Base-by-base conservation (phyloP, 192 early-diverging fungal genomes). In the Phlyctochytrium planicorne region DNA sequence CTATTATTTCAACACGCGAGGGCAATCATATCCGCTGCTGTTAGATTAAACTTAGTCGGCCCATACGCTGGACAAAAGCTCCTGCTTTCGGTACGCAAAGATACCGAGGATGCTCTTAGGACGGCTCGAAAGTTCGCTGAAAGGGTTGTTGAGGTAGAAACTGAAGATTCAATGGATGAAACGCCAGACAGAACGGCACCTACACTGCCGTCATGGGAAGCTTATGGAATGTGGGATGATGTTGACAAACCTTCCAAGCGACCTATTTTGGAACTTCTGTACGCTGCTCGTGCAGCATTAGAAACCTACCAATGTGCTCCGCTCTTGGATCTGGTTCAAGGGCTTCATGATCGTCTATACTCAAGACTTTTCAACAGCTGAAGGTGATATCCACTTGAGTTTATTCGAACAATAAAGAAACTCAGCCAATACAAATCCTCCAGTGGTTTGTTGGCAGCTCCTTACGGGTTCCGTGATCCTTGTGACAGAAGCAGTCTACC, bases 1-100 rank as follows among this genome's bases (percentile, higher is more conserved):
- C 90, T 85, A 65, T 64, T 98, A 57, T 96, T 93, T 74, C 77
- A 93, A 34, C 92, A 92, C 80, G 85, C 88, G n/a, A 88, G 95
- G 12, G 84, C 91, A n/a, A 72, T 94, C 6, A 82, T 94, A 53
- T 94, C 93, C 0, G 88, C 93, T 0, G 93, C 93, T 3, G 89
- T 98, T 27, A 83, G 95, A 12, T 79, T 98, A 31, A 95, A 94
- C 69, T 79, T 96, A 4, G 80, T 94, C 50, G 95, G 95, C 0
- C 95, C 95, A 3, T 93, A 94, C 72, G 83, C 89, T 57, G 92
- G 91, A 2, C 95, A 97, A 67, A 76, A 83, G 34, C 74, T 91
- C 27, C 78, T 94, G 66, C 76, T 88, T 59, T 35, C 63, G 2
- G 23, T 76, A 20, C 40, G 40, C 12, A 10, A 10, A 50, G n/a